Evolutionary conservation across 257 asterid species (phyloP).

Genomic region (Thymus mandschuricus): DNA sequence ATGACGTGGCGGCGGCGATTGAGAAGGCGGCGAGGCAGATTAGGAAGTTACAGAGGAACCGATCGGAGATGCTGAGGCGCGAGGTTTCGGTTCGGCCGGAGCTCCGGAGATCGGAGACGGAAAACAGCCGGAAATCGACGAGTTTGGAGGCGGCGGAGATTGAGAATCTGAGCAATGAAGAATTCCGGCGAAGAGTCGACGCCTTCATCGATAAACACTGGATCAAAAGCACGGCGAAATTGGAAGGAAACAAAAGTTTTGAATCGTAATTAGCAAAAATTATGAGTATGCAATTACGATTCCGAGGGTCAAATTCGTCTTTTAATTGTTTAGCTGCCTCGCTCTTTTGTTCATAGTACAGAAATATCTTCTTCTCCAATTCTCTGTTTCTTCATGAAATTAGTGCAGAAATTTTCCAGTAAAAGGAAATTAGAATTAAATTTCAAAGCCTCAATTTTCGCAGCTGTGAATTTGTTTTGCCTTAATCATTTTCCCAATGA

Average conservation of each 20-base stretch:
- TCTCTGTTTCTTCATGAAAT: constrained; percentile 34
- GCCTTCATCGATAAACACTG: constrained; percentile 67
- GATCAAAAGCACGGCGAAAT: constrained; percentile 35
- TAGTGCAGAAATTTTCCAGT: constrained; percentile 12
- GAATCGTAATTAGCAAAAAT: constrained; percentile 21
- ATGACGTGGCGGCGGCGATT: constrained; percentile 53
- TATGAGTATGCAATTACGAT: not conserved
- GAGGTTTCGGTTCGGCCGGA: constrained; percentile 52
- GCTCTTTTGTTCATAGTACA: constrained; percentile 14
- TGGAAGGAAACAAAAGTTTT: not conserved
- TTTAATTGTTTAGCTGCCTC: not conserved
- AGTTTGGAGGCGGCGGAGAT: constrained; percentile 42
- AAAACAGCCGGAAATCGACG: constrained; percentile 23
- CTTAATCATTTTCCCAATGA: not conserved
- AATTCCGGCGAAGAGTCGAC: constrained; percentile 68
- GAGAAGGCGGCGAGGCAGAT: constrained; percentile 62
- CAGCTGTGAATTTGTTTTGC: not conserved
- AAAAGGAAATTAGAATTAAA: constrained; percentile 28
- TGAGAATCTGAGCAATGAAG: constrained; percentile 74
- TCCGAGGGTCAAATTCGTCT: constrained; percentile 10
- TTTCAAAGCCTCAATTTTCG: constrained; percentile 4
- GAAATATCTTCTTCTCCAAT: constrained; percentile 26
- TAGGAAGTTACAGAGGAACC: constrained; percentile 64
- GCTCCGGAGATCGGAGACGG: constrained; percentile 76
- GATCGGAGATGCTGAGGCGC: constrained; percentile 65